Evolutionary conservation across 2,329 filamentous ascomycete species (phyloP), one percentile per base, ranked within the genome.

Genomic region (Diaporthe eres): DNA sequence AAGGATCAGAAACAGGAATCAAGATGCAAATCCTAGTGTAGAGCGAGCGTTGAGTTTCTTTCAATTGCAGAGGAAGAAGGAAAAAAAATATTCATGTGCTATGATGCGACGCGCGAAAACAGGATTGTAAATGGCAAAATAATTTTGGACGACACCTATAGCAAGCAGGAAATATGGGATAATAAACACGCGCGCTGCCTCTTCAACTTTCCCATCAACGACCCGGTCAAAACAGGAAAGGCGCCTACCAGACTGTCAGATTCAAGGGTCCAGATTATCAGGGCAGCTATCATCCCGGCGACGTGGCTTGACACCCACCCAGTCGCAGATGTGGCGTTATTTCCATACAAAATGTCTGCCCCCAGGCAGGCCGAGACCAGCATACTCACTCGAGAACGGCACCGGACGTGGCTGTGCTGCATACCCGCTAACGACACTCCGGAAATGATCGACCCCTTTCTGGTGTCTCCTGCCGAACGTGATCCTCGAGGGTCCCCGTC

Each of bases 391-490:
- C 31, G 31, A 28, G 22, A 68, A 39, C 47, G 15, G 22, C 22
- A 12, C 31, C 31, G 8, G 31, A 22, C 31, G 65, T 68, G 65
- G 65, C 65, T 68, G 65, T 68, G 65, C 65, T 68, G 65, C 65
- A 53, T 68, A 28, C 65, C 65, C 31, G 31, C 47, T 53, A 68
- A 53, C 47, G 19, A 22, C 22, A 53, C 47, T 53, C n/a, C 65
- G 65, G 65, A 68, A 68, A 68, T 68, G 65, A 68, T 68, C 65
- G 65, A 68, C 65, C 65, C 65, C 65, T 68, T 68, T 68, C 65
- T 68, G 47, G 65, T 68, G 65, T 31, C 8, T 53, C 47, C 12
- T 25, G 19, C 63, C 63, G 63, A 51, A 25, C 31, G 44, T 68
- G 4, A 53, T 39, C 47, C 65, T 53, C 65, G 4, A 68, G 65